A percentile compares a stretch with the other conserved stretches of the same genome.
Conservation (phyloP, 2,329 filamentous ascomycete genomes). For the Fusarium sp. region DNA sequence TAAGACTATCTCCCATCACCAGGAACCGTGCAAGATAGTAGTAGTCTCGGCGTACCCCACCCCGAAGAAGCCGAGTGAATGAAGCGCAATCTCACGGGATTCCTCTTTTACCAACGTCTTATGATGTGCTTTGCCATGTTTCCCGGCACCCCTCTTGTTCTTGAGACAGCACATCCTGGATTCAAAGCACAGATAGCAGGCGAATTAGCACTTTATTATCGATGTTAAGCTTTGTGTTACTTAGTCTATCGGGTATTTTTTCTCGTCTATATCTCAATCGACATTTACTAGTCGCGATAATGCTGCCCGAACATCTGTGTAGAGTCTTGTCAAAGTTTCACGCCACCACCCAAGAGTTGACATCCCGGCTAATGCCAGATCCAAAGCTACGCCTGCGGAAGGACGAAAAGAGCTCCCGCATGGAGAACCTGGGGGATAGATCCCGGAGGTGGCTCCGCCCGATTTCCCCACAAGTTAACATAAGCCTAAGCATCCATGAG, state of each 20-base stretch:
- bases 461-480: slow-evolving; percentile 14
- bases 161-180: background rate
- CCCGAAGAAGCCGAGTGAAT: slow-evolving; percentile 6
- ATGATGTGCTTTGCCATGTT: slow-evolving; percentile 12
- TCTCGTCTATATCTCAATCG: too few relatives aligned
- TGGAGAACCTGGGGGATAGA: slow-evolving; percentile 8
- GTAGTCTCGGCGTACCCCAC: slow-evolving; percentile 10
- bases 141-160: background rate
- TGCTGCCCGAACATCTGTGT: background rate
- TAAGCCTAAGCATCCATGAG: too few relatives aligned
- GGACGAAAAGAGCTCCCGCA: slow-evolving; percentile 3
- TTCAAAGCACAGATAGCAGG: background rate
- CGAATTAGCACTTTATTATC: too few relatives aligned
- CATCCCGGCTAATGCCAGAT: background rate
- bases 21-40: too few relatives aligned
- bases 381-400: background rate
- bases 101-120: slow-evolving; percentile 21
- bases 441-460: slow-evolving; percentile 9
- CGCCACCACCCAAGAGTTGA: slow-evolving; percentile 7
- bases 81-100: slow-evolving; percentile 14
- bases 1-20: background rate
- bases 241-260: too few relatives aligned
- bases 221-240: too few relatives aligned
- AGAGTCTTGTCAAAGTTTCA: background rate
- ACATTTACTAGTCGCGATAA: slow-evolving; percentile 1